Evolutionary conservation across 768 basidiomycete species (phyloP), one percentile per base, ranked within the genome.

Genomic region (Naganishia randhawae): DNA sequence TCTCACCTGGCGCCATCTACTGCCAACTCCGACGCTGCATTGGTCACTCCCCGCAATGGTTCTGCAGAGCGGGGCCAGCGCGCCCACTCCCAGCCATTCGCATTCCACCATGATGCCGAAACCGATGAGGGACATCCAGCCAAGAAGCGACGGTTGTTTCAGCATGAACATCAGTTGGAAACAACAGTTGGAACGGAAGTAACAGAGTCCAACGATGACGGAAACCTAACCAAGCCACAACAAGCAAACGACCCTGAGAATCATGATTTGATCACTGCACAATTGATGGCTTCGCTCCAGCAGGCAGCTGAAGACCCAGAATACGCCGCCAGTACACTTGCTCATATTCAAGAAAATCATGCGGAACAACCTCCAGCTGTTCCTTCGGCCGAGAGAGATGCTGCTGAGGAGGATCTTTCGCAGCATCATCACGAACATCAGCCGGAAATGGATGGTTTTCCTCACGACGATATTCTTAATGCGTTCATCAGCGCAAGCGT

Each of bases 251-350:
- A 5, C n/a, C n/a, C 19, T 14, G 57, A 61, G 16, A 25, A 39
- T 4, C 57, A 61, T 19, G 57, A 61, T 19, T 13, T 25, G 8
- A 61, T 61, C n/a, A 61, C 57, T 2, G 57, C 57, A 1, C 57
- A 61, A 22, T 17, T 61, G 4, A 61, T 61, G 57, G 57, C 57
- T 25, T 61, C 57, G n/a, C 37, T 61, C 14, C 57, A 61, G 22
- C 57, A 61, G 25, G 57, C 57, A 1, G 57, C 39, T 6, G 57
- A 61, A 41, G 57, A 41, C 9, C 14, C 57, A 7, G 57, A 61
- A 25, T 61, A 25, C 39, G 22, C 57, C n/a, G n/a, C 57, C 14
- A 16, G 14, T 27, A 35, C 19, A n/a, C n/a, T 35, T 39, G 37
- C 45, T 16, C 13, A 35, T 17, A 17, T 33, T 32, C 16, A 22